Conservation (phyloP, 805 yeast species). For the Candida ovalis region DNA sequence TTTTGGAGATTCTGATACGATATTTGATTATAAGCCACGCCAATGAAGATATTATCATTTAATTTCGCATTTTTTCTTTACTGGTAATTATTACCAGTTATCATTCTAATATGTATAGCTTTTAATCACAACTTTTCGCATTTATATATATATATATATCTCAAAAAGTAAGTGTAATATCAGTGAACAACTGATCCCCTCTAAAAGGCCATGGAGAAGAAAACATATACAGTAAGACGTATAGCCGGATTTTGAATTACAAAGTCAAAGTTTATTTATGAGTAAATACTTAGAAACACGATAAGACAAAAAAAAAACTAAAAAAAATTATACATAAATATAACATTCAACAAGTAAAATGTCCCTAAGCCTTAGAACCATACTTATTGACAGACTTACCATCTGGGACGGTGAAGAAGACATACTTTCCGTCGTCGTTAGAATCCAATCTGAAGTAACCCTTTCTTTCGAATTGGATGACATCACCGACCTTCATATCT, state of each 20-base stretch:
- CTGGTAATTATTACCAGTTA: no score
- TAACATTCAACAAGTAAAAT: background rate
- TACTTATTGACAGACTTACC: conserved; percentile 80
- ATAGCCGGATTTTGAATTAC: background rate
- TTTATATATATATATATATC: no score
- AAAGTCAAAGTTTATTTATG: background rate
- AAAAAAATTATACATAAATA: background rate
- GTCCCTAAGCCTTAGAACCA: conserved; percentile 52
- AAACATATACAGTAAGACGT: no score
- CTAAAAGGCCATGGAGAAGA: no score
- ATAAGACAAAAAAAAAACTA: background rate
- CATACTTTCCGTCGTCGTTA: conserved; percentile 55
- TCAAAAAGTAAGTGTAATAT: no score
- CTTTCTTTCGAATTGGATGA: conserved; percentile 94
- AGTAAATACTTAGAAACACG: background rate
- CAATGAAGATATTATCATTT: background rate
- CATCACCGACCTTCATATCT: conserved; percentile 76
- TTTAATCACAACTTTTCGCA: background rate
- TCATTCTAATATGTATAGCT: no score
- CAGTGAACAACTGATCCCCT: no score
- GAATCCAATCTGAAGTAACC: conserved; percentile 88
- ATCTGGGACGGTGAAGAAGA: conserved; percentile 92
- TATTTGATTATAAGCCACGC: conserved; percentile 39
- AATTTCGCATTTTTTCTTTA: background rate
- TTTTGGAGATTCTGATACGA: conserved; percentile 64